phyloP scores from a whole-genome alignment of 2,329 filamentous ascomycete species.

The Fusarium kyushuense region DNA sequence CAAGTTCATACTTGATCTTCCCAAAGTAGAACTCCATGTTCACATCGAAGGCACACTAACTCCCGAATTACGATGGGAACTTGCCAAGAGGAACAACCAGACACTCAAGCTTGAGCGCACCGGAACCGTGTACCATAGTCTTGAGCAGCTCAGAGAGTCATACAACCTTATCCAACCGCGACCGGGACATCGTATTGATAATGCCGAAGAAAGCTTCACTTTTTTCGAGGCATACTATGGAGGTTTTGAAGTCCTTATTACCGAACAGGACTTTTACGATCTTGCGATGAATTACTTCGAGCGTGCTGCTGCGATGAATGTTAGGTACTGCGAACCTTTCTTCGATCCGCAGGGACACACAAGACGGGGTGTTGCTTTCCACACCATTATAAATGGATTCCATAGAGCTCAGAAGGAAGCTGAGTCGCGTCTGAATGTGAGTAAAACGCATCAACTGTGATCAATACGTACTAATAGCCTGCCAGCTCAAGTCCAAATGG shows the following conservation, averaged over 20 bases:
- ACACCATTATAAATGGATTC: slow-evolving; percentile 73
- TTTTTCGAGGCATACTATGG: slow-evolving; percentile 80
- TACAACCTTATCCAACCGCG: slow-evolving; percentile 46
- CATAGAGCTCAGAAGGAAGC: slow-evolving; percentile 68
- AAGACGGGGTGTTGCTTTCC: slow-evolving; percentile 69
- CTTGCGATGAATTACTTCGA: slow-evolving; percentile 78
- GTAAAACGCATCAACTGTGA: accelerated
- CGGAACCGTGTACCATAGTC: slow-evolving; percentile 7
- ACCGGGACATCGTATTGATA: slow-evolving; percentile 40
- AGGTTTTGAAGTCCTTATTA: slow-evolving; percentile 78
- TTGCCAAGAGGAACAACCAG: slow-evolving; percentile 74
- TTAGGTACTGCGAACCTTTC: slow-evolving; percentile 80
- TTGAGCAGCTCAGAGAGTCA: slow-evolving; percentile 24
- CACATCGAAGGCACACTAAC: slow-evolving; percentile 80
- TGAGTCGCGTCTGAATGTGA: slow-evolving; percentile 30
- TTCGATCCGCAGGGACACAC: slow-evolving; percentile 84
- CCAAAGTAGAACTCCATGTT: slow-evolving; percentile 52
- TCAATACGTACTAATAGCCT: accelerated
- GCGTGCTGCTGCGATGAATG: slow-evolving; percentile 70
- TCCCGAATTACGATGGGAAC: slow-evolving; percentile 73
- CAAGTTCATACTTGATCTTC: slow-evolving; percentile 17
- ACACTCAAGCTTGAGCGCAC: slow-evolving; percentile 33
- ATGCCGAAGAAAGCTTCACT: slow-evolving; percentile 48
- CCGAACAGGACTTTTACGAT: slow-evolving; percentile 74
- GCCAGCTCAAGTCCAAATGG: slow-evolving; percentile 60